Evolutionary conservation across 306 rosid genomes (phyloP), one percentile per base, ranked within the genome.

Genomic region (Quillaja saponaria): DNA sequence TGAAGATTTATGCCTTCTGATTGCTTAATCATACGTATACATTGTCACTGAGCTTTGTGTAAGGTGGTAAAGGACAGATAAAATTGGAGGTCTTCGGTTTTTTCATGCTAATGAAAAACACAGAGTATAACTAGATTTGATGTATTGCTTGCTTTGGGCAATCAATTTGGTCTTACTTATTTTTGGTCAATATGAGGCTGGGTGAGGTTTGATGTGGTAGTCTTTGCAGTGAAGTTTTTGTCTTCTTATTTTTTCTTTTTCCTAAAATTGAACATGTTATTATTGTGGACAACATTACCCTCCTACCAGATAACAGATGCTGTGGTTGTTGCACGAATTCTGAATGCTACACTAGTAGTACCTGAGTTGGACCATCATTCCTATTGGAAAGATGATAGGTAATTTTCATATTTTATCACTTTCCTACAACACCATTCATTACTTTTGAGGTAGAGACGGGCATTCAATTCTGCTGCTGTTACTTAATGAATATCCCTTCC

Each of bases 321-420:
- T 9, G 99, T 94, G 37, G 87, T 90, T 18, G 95, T 83, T 71
- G 99, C 99, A 11, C 84, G 99, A 45, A 89, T 94, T 78, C 95
- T 94, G 55, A 94, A 94, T 71, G 99, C 99, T 49, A 94, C 99
- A 1, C 81, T 94, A 31, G 97, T 94, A 71, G 82, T 94, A 49
- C 99, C 99, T 50, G 90, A 89, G 81, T 80, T 94, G 81, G 99
- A 94, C 81, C 99, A 87, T 68, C 78, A 80, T 56, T 94, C 99
- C 14, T 94, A 76, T 56, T 94, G 99, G 99, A 89, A 87, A 72
- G 99, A 94, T 66, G 90, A 83, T 65, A 94, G 99, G 99, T 89
- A 67, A 55, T 50, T 61, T 19, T 20, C 38, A 28, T 40, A 58
- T 62, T 33, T 67, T 55, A 48, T 58, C 49, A 28, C 15, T 39